A percentile compares a stretch with the other conserved stretches of the same genome.
phyloP scores from a whole-genome alignment of 805 yeast species.

The Nakazawaea populi region DNA sequence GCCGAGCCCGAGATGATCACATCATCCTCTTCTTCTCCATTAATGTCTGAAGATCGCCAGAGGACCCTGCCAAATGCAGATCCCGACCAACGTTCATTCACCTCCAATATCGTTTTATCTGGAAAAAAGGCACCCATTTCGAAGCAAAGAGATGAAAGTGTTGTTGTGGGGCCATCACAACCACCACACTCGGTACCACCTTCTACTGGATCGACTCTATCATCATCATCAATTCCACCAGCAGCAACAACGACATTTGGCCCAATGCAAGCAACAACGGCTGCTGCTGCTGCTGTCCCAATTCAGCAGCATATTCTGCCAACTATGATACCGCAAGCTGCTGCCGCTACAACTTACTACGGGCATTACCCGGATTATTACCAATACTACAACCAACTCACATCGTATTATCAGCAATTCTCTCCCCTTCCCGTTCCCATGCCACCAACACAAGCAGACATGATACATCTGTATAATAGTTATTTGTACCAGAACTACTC shows the following conservation, averaged over 20 bases:
- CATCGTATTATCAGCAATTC: conserved; percentile 2
- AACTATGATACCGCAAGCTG: background rate
- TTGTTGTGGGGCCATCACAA: too few species aligned
- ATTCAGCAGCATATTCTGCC: background rate
- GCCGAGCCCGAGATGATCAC: too few species aligned
- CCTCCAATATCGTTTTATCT: conserved; percentile 2
- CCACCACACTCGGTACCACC: background rate
- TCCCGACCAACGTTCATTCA: conserved; percentile 3
- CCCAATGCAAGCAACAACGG: background rate
- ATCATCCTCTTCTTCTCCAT: too few species aligned
- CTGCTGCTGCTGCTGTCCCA: background rate
- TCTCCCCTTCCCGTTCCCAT: background rate
- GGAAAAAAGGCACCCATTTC: background rate
- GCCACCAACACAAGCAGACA: background rate
- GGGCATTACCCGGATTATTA: conserved; percentile 1
- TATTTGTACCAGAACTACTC: conserved; percentile 2
- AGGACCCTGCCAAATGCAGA: background rate
- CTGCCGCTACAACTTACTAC: background rate
- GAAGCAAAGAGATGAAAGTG: too few species aligned
- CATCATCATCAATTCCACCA: background rate
- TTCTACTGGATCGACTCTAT: background rate
- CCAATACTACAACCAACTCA: conserved; percentile 1
- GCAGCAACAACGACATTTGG: background rate
- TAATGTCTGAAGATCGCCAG: background rate
- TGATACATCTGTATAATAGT: conserved; percentile 5